Conservation (phyloP, 2,329 filamentous ascomycete genomes). For the Sporothrix protearum region DNA sequence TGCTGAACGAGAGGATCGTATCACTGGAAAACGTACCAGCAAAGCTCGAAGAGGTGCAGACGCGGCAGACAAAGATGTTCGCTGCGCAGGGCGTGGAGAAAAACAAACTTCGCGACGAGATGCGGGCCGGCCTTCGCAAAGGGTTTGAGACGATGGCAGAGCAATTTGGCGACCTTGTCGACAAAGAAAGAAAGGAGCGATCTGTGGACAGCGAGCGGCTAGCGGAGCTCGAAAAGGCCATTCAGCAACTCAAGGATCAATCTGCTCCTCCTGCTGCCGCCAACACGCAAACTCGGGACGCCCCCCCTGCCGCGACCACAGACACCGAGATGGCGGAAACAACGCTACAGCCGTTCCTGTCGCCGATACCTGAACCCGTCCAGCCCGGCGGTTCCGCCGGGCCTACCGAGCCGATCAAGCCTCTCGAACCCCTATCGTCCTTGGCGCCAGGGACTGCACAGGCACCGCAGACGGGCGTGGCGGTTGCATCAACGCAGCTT, state of each 20-base stretch:
- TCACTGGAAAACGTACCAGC: neutral
- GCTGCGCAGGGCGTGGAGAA: neutral
- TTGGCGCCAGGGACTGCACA: neutral
- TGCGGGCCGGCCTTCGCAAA: neutral
- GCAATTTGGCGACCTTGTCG: slow-evolving; percentile 17
- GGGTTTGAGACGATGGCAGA: neutral
- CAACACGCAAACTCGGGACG: neutral
- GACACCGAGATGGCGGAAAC: neutral
- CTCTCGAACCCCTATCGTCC: neutral
- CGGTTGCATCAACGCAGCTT: neutral
- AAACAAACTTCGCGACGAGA: neutral
- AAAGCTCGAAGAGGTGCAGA: neutral
- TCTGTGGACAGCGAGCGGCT: slow-evolving; percentile 12
- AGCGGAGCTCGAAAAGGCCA: neutral
- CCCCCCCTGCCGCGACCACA: neutral
- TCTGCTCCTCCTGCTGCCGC: neutral
- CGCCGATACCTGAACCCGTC: slow-evolving; percentile 2
- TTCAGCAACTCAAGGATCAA: neutral
- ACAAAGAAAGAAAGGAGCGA: neutral
- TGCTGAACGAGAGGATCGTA: slow-evolving; percentile 17
- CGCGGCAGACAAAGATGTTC: neutral
- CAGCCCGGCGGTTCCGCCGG: neutral
- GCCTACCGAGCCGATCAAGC: no score
- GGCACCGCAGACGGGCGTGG: neutral
- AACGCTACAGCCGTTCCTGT: neutral